Evolutionary conservation across 306 rosid genomes (phyloP), one percentile per base, ranked within the genome.

Genomic region (Benincasa hispida): DNA sequence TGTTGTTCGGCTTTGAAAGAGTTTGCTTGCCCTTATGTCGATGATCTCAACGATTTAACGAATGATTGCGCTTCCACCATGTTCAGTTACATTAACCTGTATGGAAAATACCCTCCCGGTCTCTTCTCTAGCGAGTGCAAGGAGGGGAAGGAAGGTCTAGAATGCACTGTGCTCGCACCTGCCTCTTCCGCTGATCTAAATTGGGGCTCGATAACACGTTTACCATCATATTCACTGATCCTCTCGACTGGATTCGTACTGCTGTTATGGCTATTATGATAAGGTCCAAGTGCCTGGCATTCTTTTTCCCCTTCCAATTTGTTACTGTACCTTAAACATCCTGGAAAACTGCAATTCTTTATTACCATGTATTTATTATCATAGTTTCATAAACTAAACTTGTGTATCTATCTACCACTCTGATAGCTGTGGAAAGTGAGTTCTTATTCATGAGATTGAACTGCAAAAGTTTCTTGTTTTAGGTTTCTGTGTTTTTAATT

Each of bases 1-100:
- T 94, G 99, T 58, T 94, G 99, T 42, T 51, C 50, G 11, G 72
- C 96, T 56, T 85, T 94, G 10, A 90, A 81, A 83, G 93, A 90
- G 0, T 87, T 94, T 21, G 97, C 99, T 8, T 94, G 99, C 84
- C 97, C 99, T 56, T 92, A 94, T 2, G 60, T 35, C 0, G 92
- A 86, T 0, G 93, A 83, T 63, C 0, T 94, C 60, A 94, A 94
- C 37, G 96, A 92, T 78, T 69, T 87, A 79, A 82, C 91, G 21
- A 94, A 88, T 18, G 97, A 87, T 30, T 94, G 99, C 19, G 89
- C 99, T 51, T 79, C 97, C 8, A 94, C 93, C 77, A 90, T 94
- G 97, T 94, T 94, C 87, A 94, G 99, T 80, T 94, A 94, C 88
- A 90, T 94, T 21, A 90, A 94, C 84, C 88, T 94, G 65, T 87